These are phyloP conservation scores for Mycena crocata DNA, from an alignment of 768 basidiomycete species.

Conservation along the genomic window DNA sequence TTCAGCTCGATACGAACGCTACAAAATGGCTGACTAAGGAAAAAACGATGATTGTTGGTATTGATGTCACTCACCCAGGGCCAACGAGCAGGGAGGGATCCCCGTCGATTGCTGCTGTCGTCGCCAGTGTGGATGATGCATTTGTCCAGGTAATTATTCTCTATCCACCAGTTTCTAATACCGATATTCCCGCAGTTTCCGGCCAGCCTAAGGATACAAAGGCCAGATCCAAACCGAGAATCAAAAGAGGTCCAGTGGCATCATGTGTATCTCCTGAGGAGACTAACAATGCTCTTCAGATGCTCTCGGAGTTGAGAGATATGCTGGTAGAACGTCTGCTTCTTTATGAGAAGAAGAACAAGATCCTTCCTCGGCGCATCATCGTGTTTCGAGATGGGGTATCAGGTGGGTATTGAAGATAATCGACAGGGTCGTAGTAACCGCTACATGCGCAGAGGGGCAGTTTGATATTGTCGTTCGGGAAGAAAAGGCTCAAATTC, in stretches of 20 bases:
- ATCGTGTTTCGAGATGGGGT: slow-evolving; percentile 86
- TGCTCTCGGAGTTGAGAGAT: slow-evolving; percentile 70
- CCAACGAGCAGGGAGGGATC: slow-evolving; percentile 75
- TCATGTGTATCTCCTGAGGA: background rate
- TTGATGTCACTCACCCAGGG: slow-evolving; percentile 86
- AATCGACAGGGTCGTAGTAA: background rate
- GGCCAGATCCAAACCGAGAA: slow-evolving; percentile 40
- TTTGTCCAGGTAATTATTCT: slow-evolving; percentile 59
- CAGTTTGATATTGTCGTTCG: slow-evolving; percentile 74
- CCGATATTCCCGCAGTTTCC: slow-evolving; percentile 62
- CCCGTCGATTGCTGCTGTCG: slow-evolving; percentile 87
- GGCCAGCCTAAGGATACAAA: slow-evolving; percentile 76
- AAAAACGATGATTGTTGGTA: slow-evolving; percentile 86
- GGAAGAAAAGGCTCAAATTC: slow-evolving; percentile 72
- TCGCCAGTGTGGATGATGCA: slow-evolving; percentile 75
- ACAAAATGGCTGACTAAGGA: slow-evolving; percentile 75
- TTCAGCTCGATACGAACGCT: slow-evolving; percentile 62
- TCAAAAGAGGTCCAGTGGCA: slow-evolving; percentile 43
- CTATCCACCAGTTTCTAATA: background rate
- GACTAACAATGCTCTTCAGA: slow-evolving; percentile 55
- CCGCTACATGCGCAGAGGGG: slow-evolving; percentile 56
- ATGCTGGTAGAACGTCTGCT: slow-evolving; percentile 82
- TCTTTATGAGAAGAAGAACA: slow-evolving; percentile 66
- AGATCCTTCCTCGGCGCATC: slow-evolving; percentile 71
- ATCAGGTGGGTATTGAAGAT: slow-evolving; percentile 63